Conservation (phyloP, 257 asterid species). For the Solanum chaucha region DNA sequence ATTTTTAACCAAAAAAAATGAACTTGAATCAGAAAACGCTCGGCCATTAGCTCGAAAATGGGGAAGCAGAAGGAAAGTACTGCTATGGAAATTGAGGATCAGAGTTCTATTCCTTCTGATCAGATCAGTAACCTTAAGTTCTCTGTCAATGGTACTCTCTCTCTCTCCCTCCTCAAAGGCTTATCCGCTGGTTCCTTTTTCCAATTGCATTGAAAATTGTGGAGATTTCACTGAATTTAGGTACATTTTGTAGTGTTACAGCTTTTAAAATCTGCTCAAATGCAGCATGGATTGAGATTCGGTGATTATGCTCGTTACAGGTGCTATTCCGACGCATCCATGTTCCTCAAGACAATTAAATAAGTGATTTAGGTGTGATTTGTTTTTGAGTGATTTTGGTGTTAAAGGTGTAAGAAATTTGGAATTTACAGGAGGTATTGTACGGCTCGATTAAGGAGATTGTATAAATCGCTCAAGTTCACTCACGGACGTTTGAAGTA, state of each 20-base stretch:
- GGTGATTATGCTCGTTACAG: slow-evolving; percentile 94
- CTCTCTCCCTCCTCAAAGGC: neutral
- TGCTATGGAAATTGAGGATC: slow-evolving; percentile 71
- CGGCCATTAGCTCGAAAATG: slow-evolving; percentile 18
- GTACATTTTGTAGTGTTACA: slow-evolving; percentile 48
- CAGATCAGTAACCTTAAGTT: slow-evolving; percentile 58
- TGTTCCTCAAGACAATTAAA: neutral
- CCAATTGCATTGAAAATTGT: neutral
- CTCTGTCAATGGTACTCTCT: slow-evolving; percentile 56
- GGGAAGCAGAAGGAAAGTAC: slow-evolving; percentile 45
- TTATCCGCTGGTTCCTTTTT: neutral
- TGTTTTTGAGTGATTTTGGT: neutral
- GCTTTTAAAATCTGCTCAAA: slow-evolving; percentile 89
- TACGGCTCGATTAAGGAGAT: slow-evolving; percentile 80
- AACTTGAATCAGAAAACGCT: neutral
- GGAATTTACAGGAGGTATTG: slow-evolving; percentile 69
- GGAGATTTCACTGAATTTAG: neutral
- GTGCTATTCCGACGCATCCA: slow-evolving; percentile 18
- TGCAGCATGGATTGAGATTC: slow-evolving; percentile 98
- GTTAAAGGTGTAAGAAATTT: neutral
- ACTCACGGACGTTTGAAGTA: slow-evolving; percentile 96
- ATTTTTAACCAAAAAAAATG: neutral
- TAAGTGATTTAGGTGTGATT: neutral
- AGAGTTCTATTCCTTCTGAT: slow-evolving; percentile 31
- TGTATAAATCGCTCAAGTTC: slow-evolving; percentile 89